Evolutionary conservation across 148 eudicot genomes (phyloP), one percentile per base, ranked within the genome.

Genomic region (Chenopodium quinoa): DNA sequence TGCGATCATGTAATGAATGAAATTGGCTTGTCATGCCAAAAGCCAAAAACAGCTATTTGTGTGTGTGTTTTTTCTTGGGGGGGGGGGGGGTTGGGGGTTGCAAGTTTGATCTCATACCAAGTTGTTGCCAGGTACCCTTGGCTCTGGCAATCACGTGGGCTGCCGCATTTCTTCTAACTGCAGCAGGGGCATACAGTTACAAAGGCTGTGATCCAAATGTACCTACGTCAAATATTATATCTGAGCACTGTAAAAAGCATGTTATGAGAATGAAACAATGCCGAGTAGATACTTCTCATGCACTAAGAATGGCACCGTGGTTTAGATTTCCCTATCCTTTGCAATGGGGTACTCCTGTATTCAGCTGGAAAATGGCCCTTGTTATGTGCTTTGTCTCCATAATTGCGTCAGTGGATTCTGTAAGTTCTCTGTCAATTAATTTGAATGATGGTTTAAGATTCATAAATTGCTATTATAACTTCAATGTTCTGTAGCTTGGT

Each of bases 271-370:
- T 96, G 95, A 91, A 90, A 83, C 88, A 88, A 79, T 96, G 99
- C 74, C 91, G 99, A 50, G 93, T 89, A 78, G 99, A 93, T 88
- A 89, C 99, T 70, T 92, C 97, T 76, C 95, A 90, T 79, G 99
- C 99, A n/a, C 86, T 96, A 75, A 88, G 80, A 83, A 77, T 92
- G 84, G 88, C 99, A 31, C 95, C 98, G 7, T 96, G 99, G 99
- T 96, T 96, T 86, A 91, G 98, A 83, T 88, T 96, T 87, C 99
- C 99, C 80, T 96, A 96, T 78, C 99, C 99, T 25, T 85, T 96
- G 74, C 99, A 96, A 86, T 96, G 99, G 99, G 99, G 99, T 23
- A 90, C 88, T 14, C 99, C 99, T 68, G 87, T 88, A 79, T 92
- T 96, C 80, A 83, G 85, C 84, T 92, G 95, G 99, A 93, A 92